These are phyloP conservation scores for Voacanga thouarsii DNA, from an alignment of 257 asterid genomes.

Conservation along the genomic window DNA sequence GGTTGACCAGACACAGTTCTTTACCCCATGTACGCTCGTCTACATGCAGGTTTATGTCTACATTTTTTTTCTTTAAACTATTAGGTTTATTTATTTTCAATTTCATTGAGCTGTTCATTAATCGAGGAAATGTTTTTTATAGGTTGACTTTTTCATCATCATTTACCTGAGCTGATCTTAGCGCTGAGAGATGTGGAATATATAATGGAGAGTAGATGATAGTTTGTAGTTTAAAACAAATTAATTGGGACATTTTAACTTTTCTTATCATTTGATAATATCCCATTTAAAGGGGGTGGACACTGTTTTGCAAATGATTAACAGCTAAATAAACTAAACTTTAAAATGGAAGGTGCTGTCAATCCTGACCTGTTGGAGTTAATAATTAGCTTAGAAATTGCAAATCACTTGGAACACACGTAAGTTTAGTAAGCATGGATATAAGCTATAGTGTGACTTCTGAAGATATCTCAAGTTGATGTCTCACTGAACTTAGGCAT, in stretches of 20 bases:
- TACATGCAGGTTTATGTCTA: neutral
- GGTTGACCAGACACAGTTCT: neutral
- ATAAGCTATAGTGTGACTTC: neutral
- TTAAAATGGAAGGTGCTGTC: neutral
- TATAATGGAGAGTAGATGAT: neutral
- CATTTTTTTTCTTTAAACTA: neutral
- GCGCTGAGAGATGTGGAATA: too few relatives aligned
- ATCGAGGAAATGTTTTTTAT: neutral
- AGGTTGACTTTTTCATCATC: neutral
- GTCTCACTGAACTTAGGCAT: neutral
- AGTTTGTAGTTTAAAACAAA: neutral
- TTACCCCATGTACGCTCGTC: conserved; percentile 1
- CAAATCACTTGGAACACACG: neutral
- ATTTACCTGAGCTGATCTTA: neutral
- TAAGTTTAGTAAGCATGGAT: neutral
- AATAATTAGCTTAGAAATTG: neutral
- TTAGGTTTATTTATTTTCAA: neutral
- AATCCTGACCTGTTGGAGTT: neutral
- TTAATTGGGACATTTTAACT: neutral
- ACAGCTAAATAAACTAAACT: neutral
- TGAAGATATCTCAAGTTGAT: neutral
- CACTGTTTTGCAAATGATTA: neutral
- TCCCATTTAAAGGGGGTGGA: neutral
- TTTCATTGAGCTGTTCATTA: neutral
- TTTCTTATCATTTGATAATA: neutral